Conservation (phyloP, 2,329 filamentous ascomycete species). For the Ceratocystis variospora region DNA sequence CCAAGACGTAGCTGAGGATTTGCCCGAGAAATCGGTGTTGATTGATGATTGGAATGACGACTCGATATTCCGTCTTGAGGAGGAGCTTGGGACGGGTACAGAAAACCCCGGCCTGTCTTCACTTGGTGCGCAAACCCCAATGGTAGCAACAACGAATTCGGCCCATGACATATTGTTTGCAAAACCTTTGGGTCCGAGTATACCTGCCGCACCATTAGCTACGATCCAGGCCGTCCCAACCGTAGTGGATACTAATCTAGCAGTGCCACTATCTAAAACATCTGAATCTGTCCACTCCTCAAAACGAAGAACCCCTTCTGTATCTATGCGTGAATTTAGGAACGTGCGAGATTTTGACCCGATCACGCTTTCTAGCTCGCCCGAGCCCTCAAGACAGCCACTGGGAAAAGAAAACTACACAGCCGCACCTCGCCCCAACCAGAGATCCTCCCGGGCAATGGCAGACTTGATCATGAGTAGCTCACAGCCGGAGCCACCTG, state of each 20-base stretch:
- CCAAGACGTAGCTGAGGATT: background rate
- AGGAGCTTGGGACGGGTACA: background rate
- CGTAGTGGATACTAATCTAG: background rate
- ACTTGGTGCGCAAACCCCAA: background rate
- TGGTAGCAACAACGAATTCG: background rate
- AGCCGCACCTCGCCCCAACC: background rate
- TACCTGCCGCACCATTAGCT: background rate
- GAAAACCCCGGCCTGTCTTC: background rate
- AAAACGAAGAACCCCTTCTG: background rate
- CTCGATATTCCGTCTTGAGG: slow-evolving; percentile 4
- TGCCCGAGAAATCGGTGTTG: background rate
- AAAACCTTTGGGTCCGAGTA: background rate
- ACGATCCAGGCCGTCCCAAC: too few species aligned
- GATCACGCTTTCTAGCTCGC: slow-evolving; percentile 6
- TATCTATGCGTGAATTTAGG: background rate
- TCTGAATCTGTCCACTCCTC: background rate
- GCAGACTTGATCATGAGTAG: slow-evolving; percentile 6
- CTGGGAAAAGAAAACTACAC: background rate
- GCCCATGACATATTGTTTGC: background rate
- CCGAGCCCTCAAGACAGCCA: background rate
- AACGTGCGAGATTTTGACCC: slow-evolving; percentile 5
- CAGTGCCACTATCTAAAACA: background rate
- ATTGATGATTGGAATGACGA: slow-evolving; percentile 9
- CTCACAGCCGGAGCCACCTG: slow-evolving; percentile 1
- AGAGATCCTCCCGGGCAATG: background rate